A percentile compares a stretch with the other conserved stretches of the same genome.
phyloP scores from a whole-genome alignment of 257 asterid genomes.

The Nemophila menziesii region DNA sequence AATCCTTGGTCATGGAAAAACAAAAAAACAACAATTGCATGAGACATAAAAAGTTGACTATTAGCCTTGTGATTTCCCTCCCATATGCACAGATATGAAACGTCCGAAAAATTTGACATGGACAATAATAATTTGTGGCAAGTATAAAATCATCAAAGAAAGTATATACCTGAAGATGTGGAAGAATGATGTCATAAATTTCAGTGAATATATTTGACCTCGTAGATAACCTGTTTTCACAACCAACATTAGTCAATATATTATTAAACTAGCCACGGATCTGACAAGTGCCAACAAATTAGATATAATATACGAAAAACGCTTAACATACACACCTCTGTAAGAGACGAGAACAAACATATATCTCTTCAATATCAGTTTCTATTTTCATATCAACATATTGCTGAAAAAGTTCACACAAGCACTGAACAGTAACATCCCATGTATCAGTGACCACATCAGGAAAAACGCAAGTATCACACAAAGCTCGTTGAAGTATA shows the following conservation, averaged over 20 bases:
- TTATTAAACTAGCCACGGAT: not conserved
- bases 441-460: conserved; percentile 22
- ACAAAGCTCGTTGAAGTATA: conserved; percentile 41
- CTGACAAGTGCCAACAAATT: not conserved
- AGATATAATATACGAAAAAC: conserved; percentile 3
- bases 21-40: too few species aligned
- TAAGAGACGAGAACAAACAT: conserved; percentile 49
- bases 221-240: conserved; percentile 46
- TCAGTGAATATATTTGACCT: conserved; percentile 43
- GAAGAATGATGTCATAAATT: conserved; percentile 41
- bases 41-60: too few species aligned
- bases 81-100: too few species aligned
- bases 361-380: conserved; percentile 83
- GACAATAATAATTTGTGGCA: not conserved
- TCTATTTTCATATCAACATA: conserved; percentile 48
- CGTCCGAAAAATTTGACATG: not conserved
- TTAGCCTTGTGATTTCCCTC: too few species aligned
- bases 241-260: conserved; percentile 7
- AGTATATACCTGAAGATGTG: conserved; percentile 63
- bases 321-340: conserved; percentile 35
- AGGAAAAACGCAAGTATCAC: conserved; percentile 14
- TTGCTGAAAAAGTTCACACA: conserved; percentile 68
- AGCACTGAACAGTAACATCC: conserved; percentile 32
- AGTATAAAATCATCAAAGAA: not conserved
- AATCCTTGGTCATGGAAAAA: not conserved